Evolutionary conservation across 768 basidiomycete species (phyloP), one percentile per base, ranked within the genome.

Genomic region (Nidularia pulvinata): DNA sequence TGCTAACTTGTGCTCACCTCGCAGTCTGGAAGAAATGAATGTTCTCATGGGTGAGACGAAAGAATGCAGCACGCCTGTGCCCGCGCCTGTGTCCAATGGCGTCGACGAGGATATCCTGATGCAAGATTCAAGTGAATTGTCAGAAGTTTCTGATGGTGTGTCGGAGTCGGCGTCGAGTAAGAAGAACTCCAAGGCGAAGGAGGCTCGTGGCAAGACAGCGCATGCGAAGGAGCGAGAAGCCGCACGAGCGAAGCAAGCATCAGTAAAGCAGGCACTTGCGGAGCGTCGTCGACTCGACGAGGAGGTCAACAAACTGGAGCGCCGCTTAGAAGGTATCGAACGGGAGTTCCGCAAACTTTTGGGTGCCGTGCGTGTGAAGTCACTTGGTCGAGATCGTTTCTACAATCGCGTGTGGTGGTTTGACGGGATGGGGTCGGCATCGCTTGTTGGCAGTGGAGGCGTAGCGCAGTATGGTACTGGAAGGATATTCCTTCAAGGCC

Each of bases 381-480:
- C 95, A 1, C 63, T 98, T 49, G 97, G 97, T 11, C 81, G 83
- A 57, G 97, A 99, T 66, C 81, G 97, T 50, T 99, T 98, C 70
- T 90, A 91, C 64, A 96, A 97, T 66, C 85, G 92, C 33, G 78
- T 97, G 55, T 99, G 96, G 96, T 99, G 96, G 96, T 93, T 98
- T 65, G 96, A 99, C 69, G 96, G 96, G 7, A 83, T 95, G 79
- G 96, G 96, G 6, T 86, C 88, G 5, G 88, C 86, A 46, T 86
- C 88, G 45, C 71, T 96, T 50, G 76, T 93, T 53, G 88, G 86
- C 39, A 86, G 84, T 57, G 91, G 91, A 13, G 91, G 90, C 3
- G 81, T 85, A 32, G 82, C 88, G 32, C 81, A 88, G 66, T 96
- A 93, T 63, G 93, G 94, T 7, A 87, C 94, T 16, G 97, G 95